These are phyloP conservation scores for Chalciporus sphaerocephalus DNA, from an alignment of 768 basidiomycete species.

Conservation along the genomic window DNA sequence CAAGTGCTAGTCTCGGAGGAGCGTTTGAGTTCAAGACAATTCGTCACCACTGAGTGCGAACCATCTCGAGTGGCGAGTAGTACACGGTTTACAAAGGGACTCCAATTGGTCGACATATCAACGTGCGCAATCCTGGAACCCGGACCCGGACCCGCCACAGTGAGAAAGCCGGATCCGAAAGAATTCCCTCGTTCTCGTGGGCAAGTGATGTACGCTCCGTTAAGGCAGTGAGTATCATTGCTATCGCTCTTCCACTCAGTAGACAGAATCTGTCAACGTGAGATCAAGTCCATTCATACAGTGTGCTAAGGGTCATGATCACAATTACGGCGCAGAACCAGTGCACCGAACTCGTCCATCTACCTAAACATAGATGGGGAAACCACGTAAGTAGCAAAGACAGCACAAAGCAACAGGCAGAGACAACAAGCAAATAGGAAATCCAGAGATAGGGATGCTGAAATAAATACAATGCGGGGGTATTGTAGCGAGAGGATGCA, in stretches of 20 bases:
- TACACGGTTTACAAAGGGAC: too few species aligned
- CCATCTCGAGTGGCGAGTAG: too few species aligned
- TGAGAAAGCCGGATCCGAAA: too few species aligned
- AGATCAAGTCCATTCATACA: not conserved
- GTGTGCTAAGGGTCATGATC: too few species aligned
- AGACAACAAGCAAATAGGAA: not conserved
- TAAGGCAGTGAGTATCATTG: too few species aligned
- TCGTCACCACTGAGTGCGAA: too few species aligned
- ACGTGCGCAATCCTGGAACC: too few species aligned
- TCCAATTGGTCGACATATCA: too few species aligned
- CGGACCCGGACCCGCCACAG: too few species aligned
- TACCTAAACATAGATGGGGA: not conserved
- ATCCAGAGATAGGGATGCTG: not conserved
- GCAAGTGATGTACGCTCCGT: too few species aligned
- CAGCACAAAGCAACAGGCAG: constrained; percentile 2
- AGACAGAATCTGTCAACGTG: not conserved
- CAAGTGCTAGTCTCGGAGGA: not conserved
- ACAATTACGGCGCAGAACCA: not conserved
- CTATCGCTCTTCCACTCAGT: not conserved
- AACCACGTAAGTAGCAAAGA: not conserved
- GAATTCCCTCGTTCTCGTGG: too few species aligned
- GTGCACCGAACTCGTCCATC: not conserved
- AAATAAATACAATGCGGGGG: not conserved
- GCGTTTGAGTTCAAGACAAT: not conserved
- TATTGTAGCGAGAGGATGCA: not conserved